Evolutionary conservation across 345 rosid species (phyloP), one percentile per base, ranked within the genome.

Genomic region (Anacardium occidentale): DNA sequence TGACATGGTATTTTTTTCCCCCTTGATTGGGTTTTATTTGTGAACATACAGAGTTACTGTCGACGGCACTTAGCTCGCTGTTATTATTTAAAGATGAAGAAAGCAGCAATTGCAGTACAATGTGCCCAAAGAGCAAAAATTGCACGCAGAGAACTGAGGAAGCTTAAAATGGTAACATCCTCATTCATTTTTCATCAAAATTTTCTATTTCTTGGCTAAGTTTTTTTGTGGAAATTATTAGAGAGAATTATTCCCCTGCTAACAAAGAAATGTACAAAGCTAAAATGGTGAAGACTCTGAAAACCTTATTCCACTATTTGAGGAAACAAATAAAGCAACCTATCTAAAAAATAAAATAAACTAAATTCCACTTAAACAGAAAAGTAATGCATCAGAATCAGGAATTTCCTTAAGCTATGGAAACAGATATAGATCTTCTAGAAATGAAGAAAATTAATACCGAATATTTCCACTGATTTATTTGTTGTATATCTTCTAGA

Each of bases 91-190:
- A 79, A 80, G 75, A 29, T 82, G 68, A 89, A 86, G 86, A 89
- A 87, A 84, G 94, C 92, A 72, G 88, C 90, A 68, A 83, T 91
- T 52, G 54, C 77, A 44, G 84, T 85, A 66, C 98, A 90, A 81
- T 89, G 94, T 83, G 85, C 89, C 66, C 91, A 96, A 96, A 89
- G 96, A 85, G 81, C 73, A 74, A 87, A 26, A 85, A 84, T 86
- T 77, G 99, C 98, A 53, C 83, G 91, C 42, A 79, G 77, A 79
- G 96, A 95, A 81, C 74, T 92, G 67, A 79, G 87, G 72, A 87
- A 86, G 66, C 98, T 92, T 63, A 95, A 83, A 84, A 82, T 88
- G 98, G 99, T 90, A 65, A 67, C 24, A 40, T 60, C 34, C 52
- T 34, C 52, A 45, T 67, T 48, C 66, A 42, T 47, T 47, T 44